Evolutionary conservation across 306 rosid genomes (phyloP).

Genomic region (Vigna reflexopilosa): DNA sequence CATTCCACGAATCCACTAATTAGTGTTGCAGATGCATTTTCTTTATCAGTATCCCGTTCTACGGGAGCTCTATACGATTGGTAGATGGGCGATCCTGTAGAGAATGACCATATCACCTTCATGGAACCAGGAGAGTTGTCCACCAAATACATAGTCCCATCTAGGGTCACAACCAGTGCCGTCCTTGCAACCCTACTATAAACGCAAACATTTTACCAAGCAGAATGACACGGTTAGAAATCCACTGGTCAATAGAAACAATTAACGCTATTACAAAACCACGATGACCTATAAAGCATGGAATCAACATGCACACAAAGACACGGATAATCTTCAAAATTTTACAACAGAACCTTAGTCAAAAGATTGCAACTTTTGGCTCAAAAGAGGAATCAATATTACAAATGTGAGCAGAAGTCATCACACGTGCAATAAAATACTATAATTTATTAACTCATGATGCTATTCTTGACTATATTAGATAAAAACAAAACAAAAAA

Average conservation of each 20-base stretch:
- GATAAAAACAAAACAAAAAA: background rate
- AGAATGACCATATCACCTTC: slow-evolving; percentile 71
- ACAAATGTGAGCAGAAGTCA: background rate
- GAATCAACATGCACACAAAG: background rate
- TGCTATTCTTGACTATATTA: background rate
- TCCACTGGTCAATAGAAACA: slow-evolving; percentile 1
- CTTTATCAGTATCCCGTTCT: slow-evolving; percentile 48
- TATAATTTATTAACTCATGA: background rate
- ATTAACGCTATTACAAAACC: background rate
- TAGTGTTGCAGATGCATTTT: slow-evolving; percentile 44
- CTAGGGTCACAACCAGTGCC: slow-evolving; percentile 58
- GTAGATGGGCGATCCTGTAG: slow-evolving; percentile 71
- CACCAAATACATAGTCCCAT: slow-evolving; percentile 73
- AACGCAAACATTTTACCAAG: slow-evolving; percentile 19
- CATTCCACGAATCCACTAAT: slow-evolving; percentile 56
- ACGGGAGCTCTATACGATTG: slow-evolving; percentile 60
- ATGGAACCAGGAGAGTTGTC: slow-evolving; percentile 49
- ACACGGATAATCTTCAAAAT: background rate
- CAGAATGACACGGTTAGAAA: background rate
- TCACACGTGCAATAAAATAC: background rate
- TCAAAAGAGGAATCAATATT: background rate
- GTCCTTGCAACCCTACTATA: slow-evolving; percentile 54
- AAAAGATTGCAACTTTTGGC: no score
- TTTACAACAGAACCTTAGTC: background rate
- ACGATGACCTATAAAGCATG: background rate